Evolutionary conservation across 345 rosid genomes (phyloP), one percentile per base, ranked within the genome.

Genomic region (Bretschneidera sinensis): DNA sequence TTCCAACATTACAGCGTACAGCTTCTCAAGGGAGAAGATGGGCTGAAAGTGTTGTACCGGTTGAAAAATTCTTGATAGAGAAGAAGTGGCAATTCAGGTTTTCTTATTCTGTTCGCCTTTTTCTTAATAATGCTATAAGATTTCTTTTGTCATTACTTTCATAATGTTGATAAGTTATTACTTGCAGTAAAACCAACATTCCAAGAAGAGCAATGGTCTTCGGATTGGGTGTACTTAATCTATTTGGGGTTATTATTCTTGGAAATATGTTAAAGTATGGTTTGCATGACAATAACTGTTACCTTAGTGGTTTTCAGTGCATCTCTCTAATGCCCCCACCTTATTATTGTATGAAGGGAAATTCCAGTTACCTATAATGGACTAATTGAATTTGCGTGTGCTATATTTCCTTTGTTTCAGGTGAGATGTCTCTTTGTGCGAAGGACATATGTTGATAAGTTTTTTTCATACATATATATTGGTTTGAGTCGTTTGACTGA

Each of bases 81-180:
- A 79, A 79, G 28, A 83, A 72, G 68, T 89, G 89, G 98, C 78
- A 85, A 74, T 92, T 92, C 74, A 92, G 98, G 98, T 92, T n/a
- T n/a, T n/a, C n/a, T n/a, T n/a, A n/a, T n/a, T n/a, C n/a, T n/a
- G n/a, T n/a, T n/a, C n/a, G n/a, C n/a, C n/a, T n/a, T n/a, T n/a
- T n/a, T 70, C 60, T 48, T 59, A 58, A 45, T 59, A 15, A 21
- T 75, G 58, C 63, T 65, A 51, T 24, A n/a, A n/a, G n/a, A n/a
- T n/a, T n/a, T n/a, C n/a, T n/a, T n/a, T n/a, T n/a, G n/a, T n/a
- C n/a, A n/a, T n/a, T n/a, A n/a, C n/a, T n/a, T n/a, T n/a, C n/a
- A n/a, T n/a, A n/a, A 7, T 19, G 63, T n/a, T n/a, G n/a, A 43
- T 39, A 31, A 49, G 17, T 58, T 68, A 48, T 57, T 64, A 33